Conservation (phyloP, 805 yeast species). For the Schizosaccharomyces osmophilus region DNA sequence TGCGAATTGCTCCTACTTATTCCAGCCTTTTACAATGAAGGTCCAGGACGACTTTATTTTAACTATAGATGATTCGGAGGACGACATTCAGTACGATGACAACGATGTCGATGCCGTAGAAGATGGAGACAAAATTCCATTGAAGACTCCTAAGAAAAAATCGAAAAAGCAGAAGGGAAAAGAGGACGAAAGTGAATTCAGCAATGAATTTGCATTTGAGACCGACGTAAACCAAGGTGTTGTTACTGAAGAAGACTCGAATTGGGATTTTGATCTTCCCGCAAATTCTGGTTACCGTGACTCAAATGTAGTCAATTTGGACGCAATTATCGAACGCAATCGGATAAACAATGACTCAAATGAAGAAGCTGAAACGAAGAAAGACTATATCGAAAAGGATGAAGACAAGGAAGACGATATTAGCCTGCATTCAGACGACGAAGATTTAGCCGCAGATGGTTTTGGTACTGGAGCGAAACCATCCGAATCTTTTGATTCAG, state of each 20-base stretch:
- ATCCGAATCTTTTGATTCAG: slow-evolving; percentile 10
- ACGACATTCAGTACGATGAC: background rate
- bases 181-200: slow-evolving; percentile 9
- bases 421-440: slow-evolving; percentile 13
- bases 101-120: slow-evolving; percentile 3
- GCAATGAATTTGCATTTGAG: slow-evolving; percentile 31
- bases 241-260: slow-evolving; percentile 26
- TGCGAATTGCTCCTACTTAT: background rate
- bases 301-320: slow-evolving; percentile 53
- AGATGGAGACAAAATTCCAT: slow-evolving; percentile 3
- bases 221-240: slow-evolving; percentile 40
- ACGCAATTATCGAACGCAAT: slow-evolving; percentile 62
- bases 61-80: background rate
- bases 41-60: background rate
- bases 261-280: slow-evolving; percentile 57
- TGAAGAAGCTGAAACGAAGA: slow-evolving; percentile 5
- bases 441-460: slow-evolving; percentile 11
- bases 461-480: slow-evolving; percentile 16
- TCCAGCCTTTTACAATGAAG: background rate
- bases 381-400: slow-evolving; percentile 5
- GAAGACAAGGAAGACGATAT: background rate
- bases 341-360: slow-evolving; percentile 21
- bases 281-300: slow-evolving; percentile 15
- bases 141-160: slow-evolving; percentile 1
- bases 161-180: slow-evolving; percentile 5